Base-by-base conservation (phyloP, 495 filamentous ascomycete genomes). In the Clohesyomyces aquaticus region DNA sequence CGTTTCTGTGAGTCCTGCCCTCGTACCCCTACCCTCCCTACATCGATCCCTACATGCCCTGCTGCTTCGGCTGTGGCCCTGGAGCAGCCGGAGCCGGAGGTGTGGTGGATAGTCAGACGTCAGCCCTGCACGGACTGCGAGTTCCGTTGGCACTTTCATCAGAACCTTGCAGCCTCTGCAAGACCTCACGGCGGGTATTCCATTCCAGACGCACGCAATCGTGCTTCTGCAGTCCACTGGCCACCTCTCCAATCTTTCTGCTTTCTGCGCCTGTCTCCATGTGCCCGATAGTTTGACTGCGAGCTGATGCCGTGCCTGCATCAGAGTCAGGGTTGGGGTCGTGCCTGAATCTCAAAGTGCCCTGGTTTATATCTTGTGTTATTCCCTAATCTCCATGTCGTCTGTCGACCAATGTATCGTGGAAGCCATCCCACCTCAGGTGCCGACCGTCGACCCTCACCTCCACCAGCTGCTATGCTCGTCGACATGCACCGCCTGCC, bases 41-140 rank as follows among this genome's bases (percentile, higher is more conserved):
- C 62, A 26, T 23, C 43, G 18, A 38, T 32, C 45, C 61, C 47
- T 54, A 50, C 28, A 50, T 50, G 55, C 43, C 55, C 47, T 50
- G 54, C 26, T 59, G 55, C 61, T 65, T 65, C 61, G 61, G 61
- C 55, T 65, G 61, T 55, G 59, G 47, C 19, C 58, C 48, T 46
- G 59, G 47, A 22, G 50, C 52, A 53, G 60, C 38, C 47, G 49
- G 32, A 63, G 49, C 59, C 59, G 60, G 55, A 52, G 43, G 46
- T 57, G 49, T 61, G 51, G 51, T 18, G 46, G 43, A 51, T 54
- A 26, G 61, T 69, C 61, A 65, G 66, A 69, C 66, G 66, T 65
- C 66, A 69, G 66, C 61, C 66, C 66, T 69, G 66, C 66, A 69
- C 66, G 66, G 66, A 65, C 66, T 46, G 32, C 51, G 51, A 57